These are phyloP conservation scores for Eimeria sp. DNA, from an alignment of 169 alveolate genomes.

Conservation along the genomic window DNA sequence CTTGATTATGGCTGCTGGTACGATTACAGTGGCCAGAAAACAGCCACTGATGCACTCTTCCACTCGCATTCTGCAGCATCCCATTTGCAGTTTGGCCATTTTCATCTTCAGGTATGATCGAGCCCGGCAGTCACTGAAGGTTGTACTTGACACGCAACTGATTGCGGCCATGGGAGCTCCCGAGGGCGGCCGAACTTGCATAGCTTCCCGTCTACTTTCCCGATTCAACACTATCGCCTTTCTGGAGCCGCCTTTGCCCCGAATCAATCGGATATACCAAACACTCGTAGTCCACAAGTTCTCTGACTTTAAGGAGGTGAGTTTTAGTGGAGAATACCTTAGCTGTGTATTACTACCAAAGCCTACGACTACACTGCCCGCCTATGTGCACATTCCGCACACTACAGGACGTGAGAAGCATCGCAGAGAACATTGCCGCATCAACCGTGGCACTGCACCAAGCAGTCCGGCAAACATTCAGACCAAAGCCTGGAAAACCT, in stretches of 20 bases:
- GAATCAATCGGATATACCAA: slow-evolving; percentile 93
- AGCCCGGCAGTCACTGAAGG: slow-evolving; percentile 91
- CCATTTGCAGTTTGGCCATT: neutral
- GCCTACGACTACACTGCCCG: neutral
- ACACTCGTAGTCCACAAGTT: slow-evolving; percentile 86
- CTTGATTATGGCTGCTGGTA: slow-evolving; percentile 96
- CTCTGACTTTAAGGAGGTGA: slow-evolving; percentile 81
- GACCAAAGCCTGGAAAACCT: slow-evolving; percentile 96
- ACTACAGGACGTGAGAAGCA: slow-evolving; percentile 85
- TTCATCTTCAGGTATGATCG: slow-evolving; percentile 92
- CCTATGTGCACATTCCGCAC: neutral
- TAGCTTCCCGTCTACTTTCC: slow-evolving; percentile 94
- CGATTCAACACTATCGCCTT: slow-evolving; percentile 92
- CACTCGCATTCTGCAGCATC: slow-evolving; percentile 6
- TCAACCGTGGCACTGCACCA: slow-evolving; percentile 75
- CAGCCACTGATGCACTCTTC: neutral
- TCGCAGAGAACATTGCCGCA: slow-evolving; percentile 90
- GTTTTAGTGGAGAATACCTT: neutral
- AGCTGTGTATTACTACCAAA: neutral
- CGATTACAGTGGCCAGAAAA: slow-evolving; percentile 83
- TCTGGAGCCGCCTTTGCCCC: slow-evolving; percentile 64
- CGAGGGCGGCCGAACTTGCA: slow-evolving; percentile 97
- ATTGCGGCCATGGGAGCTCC: slow-evolving; percentile 98
- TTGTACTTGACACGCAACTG: slow-evolving; percentile 93
- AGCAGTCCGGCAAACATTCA: slow-evolving; percentile 90